Evolutionary conservation across 1,284 basidiomycete species (phyloP).

Genomic region (Tylopilus orsonianus): DNA sequence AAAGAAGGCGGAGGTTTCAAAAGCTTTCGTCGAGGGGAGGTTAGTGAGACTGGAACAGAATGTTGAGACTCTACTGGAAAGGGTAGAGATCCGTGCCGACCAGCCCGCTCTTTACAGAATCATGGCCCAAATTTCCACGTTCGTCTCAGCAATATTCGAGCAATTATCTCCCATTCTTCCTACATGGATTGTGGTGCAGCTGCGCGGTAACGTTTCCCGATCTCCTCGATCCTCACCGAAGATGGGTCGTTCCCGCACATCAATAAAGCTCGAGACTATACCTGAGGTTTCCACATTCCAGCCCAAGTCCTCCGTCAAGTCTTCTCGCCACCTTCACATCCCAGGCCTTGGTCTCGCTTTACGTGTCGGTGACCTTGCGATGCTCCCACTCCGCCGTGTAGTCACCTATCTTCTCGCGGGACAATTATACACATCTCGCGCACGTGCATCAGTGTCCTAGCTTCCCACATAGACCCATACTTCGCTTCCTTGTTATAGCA

Average conservation of each 20-base stretch:
- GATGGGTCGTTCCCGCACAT: conserved; percentile 24
- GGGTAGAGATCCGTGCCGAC: conserved; percentile 32
- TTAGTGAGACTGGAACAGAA: conserved; percentile 29
- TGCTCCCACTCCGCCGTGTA: conserved; percentile 29
- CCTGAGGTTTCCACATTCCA: conserved; percentile 34
- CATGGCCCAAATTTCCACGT: conserved; percentile 15
- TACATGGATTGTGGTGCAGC: conserved; percentile 20
- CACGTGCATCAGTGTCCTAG: conserved; percentile 14
- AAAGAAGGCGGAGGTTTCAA: conserved; percentile 30
- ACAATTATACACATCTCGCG: conserved; percentile 25
- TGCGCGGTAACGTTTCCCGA: conserved; percentile 18
- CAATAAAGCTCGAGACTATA: conserved; percentile 35
- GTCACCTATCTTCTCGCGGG: conserved; percentile 27
- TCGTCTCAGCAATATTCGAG: conserved; percentile 22
- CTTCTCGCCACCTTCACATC: conserved; percentile 19
- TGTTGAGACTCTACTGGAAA: conserved; percentile 30
- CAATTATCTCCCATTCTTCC: conserved; percentile 28
- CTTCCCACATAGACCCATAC: conserved; percentile 8
- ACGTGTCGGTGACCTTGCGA: conserved; percentile 31
- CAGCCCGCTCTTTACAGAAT: conserved; percentile 15
- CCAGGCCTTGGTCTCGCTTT: conserved; percentile 31
- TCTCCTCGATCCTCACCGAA: conserved; percentile 35
- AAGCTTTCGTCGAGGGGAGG: conserved; percentile 25
- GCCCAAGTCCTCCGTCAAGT: conserved; percentile 18
- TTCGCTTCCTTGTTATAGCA: not conserved